phyloP scores from a whole-genome alignment of 1,284 basidiomycete genomes.

The Farysia itapuensis region DNA sequence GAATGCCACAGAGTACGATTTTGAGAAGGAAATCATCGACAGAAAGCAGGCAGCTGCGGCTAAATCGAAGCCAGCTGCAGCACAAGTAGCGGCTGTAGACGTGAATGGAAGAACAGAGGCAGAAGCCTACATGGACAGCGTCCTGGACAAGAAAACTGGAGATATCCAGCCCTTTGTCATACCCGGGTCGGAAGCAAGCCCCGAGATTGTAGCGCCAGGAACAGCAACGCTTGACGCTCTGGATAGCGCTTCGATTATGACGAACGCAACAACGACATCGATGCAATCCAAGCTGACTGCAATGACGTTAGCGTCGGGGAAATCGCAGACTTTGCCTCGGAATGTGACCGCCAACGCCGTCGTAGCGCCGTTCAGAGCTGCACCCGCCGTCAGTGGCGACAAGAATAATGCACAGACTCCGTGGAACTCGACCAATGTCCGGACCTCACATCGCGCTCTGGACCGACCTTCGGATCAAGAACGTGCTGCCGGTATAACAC shows the following conservation, averaged over 20 bases:
- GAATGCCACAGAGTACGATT: slow-evolving; percentile 29
- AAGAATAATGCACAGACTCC: slow-evolving; percentile 11
- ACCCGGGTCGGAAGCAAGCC: not conserved
- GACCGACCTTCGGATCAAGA: slow-evolving; percentile 35
- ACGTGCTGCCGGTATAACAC: slow-evolving; percentile 32
- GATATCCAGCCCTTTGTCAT: slow-evolving; percentile 9
- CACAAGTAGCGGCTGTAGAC: slow-evolving; percentile 5
- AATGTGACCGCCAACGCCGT: slow-evolving; percentile 25
- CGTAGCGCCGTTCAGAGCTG: slow-evolving; percentile 10
- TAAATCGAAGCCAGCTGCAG: not conserved
- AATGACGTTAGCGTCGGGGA: slow-evolving; percentile 10
- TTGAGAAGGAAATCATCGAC: slow-evolving; percentile 32
- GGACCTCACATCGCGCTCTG: slow-evolving; percentile 30
- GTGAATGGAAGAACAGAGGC: slow-evolving; percentile 15
- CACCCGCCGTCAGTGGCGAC: slow-evolving; percentile 27
- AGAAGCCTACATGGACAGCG: slow-evolving; percentile 27
- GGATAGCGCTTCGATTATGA: slow-evolving; percentile 14
- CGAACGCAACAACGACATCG: slow-evolving; percentile 13
- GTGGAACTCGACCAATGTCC: slow-evolving; percentile 14
- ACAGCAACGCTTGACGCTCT: not conserved
- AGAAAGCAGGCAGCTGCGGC: not conserved
- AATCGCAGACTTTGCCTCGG: slow-evolving; percentile 11
- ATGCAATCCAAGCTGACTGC: slow-evolving; percentile 30
- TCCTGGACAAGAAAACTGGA: slow-evolving; percentile 3
- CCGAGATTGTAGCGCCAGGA: not conserved